phyloP scores from a whole-genome alignment of 345 rosid species.

The Ceriops decandra region DNA sequence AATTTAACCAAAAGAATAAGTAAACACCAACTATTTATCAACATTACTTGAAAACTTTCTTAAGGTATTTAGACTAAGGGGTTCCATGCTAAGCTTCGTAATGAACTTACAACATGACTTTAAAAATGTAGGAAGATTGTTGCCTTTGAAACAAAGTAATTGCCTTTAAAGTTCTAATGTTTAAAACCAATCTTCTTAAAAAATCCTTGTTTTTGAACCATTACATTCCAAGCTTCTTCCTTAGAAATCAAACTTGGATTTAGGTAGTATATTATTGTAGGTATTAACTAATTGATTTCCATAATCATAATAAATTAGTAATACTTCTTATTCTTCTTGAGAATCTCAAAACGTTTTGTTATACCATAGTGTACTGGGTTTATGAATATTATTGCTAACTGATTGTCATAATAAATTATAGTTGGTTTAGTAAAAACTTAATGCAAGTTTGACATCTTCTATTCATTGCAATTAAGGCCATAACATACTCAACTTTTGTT shows the following conservation, averaged over 20 bases:
- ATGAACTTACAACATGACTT: too few species aligned
- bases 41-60: too few species aligned
- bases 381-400: not conserved
- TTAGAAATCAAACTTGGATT: not conserved
- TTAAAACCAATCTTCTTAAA: too few species aligned
- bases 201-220: too few species aligned
- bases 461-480: not conserved
- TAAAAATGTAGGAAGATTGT: too few species aligned
- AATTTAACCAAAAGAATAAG: too few species aligned
- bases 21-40: too few species aligned
- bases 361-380: not conserved
- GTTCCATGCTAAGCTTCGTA: too few species aligned
- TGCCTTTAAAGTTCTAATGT: too few species aligned
- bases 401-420: not conserved
- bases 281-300: not conserved
- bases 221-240: not conserved
- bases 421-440: fast-evolving
- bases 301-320: too few species aligned
- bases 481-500: not conserved
- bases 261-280: not conserved
- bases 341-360: not conserved
- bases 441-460: not conserved
- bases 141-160: too few species aligned
- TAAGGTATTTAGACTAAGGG: too few species aligned
- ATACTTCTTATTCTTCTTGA: not conserved